Conservation (phyloP, 2,329 filamentous ascomycete species). For the Calcarisporium arbuscula region DNA sequence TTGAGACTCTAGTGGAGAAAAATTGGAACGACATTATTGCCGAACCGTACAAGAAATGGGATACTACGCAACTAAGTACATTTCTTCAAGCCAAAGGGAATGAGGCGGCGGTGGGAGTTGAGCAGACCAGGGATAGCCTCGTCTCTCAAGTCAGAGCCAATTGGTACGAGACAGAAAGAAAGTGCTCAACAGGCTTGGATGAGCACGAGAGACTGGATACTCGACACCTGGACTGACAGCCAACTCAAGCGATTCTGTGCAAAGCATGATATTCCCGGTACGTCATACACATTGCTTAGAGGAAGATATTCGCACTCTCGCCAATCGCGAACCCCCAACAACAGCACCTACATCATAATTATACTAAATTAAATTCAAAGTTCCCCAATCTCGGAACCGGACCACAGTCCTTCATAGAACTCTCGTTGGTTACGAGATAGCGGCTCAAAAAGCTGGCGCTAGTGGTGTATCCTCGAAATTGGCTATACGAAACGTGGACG, state of each 20-base stretch:
- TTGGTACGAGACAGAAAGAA: constrained; percentile 77
- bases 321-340: background rate
- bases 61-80: constrained; percentile 57
- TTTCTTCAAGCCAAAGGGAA: constrained; percentile 68
- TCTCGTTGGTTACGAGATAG: constrained; percentile 72
- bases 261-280: constrained; percentile 71
- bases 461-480: constrained; percentile 84
- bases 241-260: constrained; percentile 91
- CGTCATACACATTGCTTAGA: constrained; percentile 9
- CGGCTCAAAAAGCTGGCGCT: constrained; percentile 70
- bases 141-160: constrained; percentile 61
- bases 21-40: constrained; percentile 81
- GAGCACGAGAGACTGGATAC: constrained; percentile 81
- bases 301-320: background rate
- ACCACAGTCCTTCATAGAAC: constrained; percentile 73
- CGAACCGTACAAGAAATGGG: constrained; percentile 72
- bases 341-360: too few relatives aligned
- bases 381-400: constrained; percentile 79
- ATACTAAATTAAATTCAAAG: too few relatives aligned
- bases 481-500: constrained; percentile 87
- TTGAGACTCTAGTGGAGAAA: constrained; percentile 82
- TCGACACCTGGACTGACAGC: constrained; percentile 92
- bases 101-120: constrained; percentile 59
- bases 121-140: constrained; percentile 63
- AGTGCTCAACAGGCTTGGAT: constrained; percentile 65